Conservation (phyloP, 495 filamentous ascomycete species). For the Tuber indicum region DNA sequence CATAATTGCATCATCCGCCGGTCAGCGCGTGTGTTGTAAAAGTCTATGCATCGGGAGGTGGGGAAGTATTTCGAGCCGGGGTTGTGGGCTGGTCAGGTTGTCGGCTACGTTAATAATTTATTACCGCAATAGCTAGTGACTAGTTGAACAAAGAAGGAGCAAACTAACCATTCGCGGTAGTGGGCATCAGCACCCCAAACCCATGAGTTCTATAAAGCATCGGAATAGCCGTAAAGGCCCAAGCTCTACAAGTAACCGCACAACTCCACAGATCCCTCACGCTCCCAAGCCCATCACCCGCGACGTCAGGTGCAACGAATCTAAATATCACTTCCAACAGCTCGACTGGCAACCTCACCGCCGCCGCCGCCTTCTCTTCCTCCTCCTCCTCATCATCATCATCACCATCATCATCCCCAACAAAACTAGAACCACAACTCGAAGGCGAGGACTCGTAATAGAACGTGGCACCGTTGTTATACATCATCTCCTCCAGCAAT, state of each 20-base stretch:
- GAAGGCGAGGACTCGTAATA: slow-evolving; percentile 31
- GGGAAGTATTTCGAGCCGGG: slow-evolving; percentile 28
- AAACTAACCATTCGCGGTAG: slow-evolving; percentile 12
- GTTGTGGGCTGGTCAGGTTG: slow-evolving; percentile 3
- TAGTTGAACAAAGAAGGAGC: background rate
- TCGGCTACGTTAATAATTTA: slow-evolving; percentile 7
- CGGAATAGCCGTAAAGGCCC: slow-evolving; percentile 34
- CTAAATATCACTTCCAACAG: slow-evolving; percentile 39
- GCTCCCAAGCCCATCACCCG: slow-evolving; percentile 30
- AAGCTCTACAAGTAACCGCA: slow-evolving; percentile 37
- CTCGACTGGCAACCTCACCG: slow-evolving; percentile 32
- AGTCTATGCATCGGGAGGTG: slow-evolving; percentile 35
- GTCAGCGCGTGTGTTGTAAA: slow-evolving; percentile 29
- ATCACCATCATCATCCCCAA: background rate
- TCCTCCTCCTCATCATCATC: background rate
- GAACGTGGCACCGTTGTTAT: slow-evolving; percentile 29
- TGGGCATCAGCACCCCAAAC: slow-evolving; percentile 38
- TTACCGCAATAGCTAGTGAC: background rate
- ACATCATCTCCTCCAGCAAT: slow-evolving; percentile 16
- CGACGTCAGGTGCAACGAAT: slow-evolving; percentile 28
- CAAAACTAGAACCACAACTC: slow-evolving; percentile 15
- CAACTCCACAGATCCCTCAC: slow-evolving; percentile 36
- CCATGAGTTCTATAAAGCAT: slow-evolving; percentile 40
- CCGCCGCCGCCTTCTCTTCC: slow-evolving; percentile 19
- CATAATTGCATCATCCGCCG: slow-evolving; percentile 32